A percentile compares a stretch with the other conserved stretches of the same genome.
Evolutionary conservation across 73 alveolate genomes (phyloP).

Genomic region (Symbiodinium pilosum): DNA sequence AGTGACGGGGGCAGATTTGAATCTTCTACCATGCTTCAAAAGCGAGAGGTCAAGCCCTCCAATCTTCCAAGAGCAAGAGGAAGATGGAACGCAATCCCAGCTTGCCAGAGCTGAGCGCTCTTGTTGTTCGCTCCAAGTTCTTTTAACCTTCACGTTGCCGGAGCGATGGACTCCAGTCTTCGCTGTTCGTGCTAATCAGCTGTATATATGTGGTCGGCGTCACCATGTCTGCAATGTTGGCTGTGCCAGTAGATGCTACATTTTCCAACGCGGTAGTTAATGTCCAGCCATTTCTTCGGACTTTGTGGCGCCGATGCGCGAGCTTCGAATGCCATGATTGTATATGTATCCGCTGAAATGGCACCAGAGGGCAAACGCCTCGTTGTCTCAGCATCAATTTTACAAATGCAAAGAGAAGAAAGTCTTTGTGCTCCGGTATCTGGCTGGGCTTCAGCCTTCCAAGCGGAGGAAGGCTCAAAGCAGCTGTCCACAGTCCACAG

Average conservation of each 20-base stretch:
- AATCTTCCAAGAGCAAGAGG: background rate
- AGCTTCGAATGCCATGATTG: background rate
- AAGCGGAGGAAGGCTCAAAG: conserved; percentile 13
- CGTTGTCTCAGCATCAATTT: background rate
- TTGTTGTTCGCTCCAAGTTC: background rate
- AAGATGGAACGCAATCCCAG: background rate
- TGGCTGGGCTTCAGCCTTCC: conserved; percentile 3
- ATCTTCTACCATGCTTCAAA: no score
- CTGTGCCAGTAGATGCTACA: no score
- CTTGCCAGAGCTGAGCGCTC: background rate
- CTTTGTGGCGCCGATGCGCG: background rate
- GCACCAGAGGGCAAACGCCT: conserved; percentile 2
- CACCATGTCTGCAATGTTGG: background rate
- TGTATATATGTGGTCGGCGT: background rate
- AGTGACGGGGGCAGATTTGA: background rate
- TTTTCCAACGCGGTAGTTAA: no score
- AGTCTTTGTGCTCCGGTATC: background rate
- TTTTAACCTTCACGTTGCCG: background rate
- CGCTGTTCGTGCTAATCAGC: conserved; percentile 8
- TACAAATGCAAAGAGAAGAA: background rate
- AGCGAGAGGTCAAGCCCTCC: no score
- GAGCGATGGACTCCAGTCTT: background rate
- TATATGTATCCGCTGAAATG: background rate
- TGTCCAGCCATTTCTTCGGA: background rate
- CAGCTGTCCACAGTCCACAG: conserved; percentile 28